A percentile compares a stretch with the other conserved stretches of the same genome.
Conservation (phyloP, 2,329 filamentous ascomycete species). For the Blastomyces parvus region DNA sequence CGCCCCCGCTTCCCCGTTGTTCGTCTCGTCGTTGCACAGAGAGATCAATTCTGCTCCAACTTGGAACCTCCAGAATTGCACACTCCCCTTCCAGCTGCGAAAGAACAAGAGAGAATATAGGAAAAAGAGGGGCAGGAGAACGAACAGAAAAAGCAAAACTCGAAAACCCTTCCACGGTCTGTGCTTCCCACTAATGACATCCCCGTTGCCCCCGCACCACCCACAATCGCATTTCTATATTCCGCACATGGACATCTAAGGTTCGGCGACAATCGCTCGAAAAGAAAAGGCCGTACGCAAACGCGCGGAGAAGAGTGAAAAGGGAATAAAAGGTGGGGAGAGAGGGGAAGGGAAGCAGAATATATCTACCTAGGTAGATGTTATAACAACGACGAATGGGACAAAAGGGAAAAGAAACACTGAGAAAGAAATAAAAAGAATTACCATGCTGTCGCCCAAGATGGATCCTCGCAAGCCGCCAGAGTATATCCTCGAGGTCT, state of each 20-base stretch:
- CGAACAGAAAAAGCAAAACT: neutral
- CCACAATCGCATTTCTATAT: neutral
- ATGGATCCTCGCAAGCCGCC: constrained; percentile 62
- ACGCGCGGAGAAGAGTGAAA: too few relatives aligned
- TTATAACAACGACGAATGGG: neutral
- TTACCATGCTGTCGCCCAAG: neutral
- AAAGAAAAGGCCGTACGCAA: neutral
- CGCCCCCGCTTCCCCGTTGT: too few relatives aligned
- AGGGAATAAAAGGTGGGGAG: neutral
- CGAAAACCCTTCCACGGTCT: too few relatives aligned
- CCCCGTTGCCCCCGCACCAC: neutral
- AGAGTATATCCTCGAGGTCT: constrained; percentile 88
- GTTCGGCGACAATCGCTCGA: neutral
- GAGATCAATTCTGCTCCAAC: neutral
- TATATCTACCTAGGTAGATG: neutral
- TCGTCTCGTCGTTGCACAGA: neutral
- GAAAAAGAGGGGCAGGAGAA: neutral
- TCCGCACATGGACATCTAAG: neutral
- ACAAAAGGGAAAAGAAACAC: neutral
- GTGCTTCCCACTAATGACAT: too few relatives aligned
- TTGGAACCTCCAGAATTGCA: neutral
- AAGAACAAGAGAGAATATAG: neutral
- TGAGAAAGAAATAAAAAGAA: neutral
- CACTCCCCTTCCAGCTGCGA: neutral
- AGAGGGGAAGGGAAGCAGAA: neutral